Evolutionary conservation across 805 yeast genomes (phyloP).

Genomic region (Candida anglica): DNA sequence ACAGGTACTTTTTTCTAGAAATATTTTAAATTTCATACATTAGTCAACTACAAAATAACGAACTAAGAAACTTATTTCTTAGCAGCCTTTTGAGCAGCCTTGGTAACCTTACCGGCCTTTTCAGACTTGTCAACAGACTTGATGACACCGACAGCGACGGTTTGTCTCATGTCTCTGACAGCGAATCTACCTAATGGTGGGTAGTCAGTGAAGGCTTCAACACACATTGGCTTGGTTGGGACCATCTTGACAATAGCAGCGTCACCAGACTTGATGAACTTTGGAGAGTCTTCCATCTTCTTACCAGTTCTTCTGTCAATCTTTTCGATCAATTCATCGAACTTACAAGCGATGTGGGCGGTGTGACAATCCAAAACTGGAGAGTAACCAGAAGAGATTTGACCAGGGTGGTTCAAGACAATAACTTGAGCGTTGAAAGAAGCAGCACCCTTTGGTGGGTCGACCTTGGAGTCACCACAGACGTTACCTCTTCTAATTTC

Average conservation of each 20-base stretch:
- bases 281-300: conserved; percentile 29
- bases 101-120: conserved; percentile 48
- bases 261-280: conserved; percentile 36
- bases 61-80: conserved; percentile 40
- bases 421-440: conserved; percentile 82
- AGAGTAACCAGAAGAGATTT: conserved; percentile 84
- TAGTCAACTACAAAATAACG: conserved; percentile 31
- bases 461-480: conserved; percentile 86
- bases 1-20: background rate
- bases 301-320: conserved; percentile 71
- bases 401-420: conserved; percentile 90
- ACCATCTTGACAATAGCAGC: conserved; percentile 40
- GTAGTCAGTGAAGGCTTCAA: conserved; percentile 42
- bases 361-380: conserved; percentile 93
- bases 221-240: conserved; percentile 43
- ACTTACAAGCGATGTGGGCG: conserved; percentile 88
- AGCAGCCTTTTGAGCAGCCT: conserved; percentile 46
- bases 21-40: conserved; percentile 2
- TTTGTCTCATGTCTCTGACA: conserved; percentile 99
- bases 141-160: conserved; percentile 99
- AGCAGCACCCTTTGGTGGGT: conserved; percentile 76
- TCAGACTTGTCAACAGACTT: conserved; percentile 56
- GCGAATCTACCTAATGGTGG: conserved; percentile 46
- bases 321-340: conserved; percentile 75
- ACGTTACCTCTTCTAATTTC: conserved; percentile 93